A percentile compares a stretch with the other conserved stretches of the same genome.
These are phyloP conservation scores for Coelastrella sp. DNA, from an alignment of 139 green algal species.

Conservation along the genomic window DNA sequence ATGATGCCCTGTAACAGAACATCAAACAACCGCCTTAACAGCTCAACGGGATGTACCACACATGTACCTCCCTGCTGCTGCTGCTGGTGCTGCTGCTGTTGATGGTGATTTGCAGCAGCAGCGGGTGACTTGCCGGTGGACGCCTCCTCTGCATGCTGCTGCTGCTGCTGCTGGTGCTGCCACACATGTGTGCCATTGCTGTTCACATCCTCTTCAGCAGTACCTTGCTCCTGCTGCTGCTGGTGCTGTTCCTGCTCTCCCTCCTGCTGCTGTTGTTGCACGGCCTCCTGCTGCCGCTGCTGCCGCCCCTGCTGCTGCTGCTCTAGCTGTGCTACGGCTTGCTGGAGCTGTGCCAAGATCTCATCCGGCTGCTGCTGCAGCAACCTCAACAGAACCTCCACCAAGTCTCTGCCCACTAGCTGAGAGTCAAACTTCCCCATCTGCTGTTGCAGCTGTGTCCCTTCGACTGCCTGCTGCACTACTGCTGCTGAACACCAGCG, in stretches of 20 bases:
- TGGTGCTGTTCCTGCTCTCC: too few species aligned
- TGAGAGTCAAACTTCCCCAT: not conserved
- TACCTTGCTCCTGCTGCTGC: too few species aligned
- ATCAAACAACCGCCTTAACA: conserved; percentile 8
- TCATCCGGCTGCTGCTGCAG: conserved; percentile 18
- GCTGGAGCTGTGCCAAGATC: not conserved
- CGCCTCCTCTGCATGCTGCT: too few species aligned
- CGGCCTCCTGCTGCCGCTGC: conserved; percentile 13
- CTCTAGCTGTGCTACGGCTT: not conserved
- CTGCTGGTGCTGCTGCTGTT: too few species aligned
- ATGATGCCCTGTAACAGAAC: not conserved
- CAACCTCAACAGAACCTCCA: not conserved
- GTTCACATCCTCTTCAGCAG: too few species aligned
- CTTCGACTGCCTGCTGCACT: not conserved
- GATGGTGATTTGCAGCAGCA: too few species aligned
- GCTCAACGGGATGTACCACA: not conserved
- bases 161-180: too few species aligned
- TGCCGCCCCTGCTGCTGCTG: conserved; percentile 8
- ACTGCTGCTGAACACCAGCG: not conserved
- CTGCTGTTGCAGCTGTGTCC: not conserved
- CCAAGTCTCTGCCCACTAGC: not conserved
- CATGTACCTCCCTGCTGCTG: too few species aligned
- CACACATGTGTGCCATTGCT: too few species aligned
- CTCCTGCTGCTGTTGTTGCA: conserved; percentile 20
- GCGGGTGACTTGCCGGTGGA: too few species aligned